Evolutionary conservation across 352 stramenopile species (phyloP).

Genomic region (Plasmopara halstedii): DNA sequence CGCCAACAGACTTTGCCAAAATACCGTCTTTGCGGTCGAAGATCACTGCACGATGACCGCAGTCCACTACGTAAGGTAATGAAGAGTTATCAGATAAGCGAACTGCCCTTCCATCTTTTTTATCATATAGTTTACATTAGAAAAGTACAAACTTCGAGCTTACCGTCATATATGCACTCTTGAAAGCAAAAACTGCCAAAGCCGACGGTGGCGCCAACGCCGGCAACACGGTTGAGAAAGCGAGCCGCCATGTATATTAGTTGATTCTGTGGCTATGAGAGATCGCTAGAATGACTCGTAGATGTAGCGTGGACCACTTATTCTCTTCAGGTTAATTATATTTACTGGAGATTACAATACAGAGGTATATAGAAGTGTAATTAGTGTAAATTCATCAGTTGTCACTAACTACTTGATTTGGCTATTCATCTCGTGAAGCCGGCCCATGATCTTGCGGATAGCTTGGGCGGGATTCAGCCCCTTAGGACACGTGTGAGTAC

Average conservation of each 20-base stretch:
- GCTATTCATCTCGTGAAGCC: slow-evolving; percentile 5
- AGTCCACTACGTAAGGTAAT: slow-evolving; percentile 92
- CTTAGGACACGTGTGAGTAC: slow-evolving; percentile 98
- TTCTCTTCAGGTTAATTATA: too few species aligned
- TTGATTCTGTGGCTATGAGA: slow-evolving; percentile 21
- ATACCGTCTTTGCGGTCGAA: slow-evolving; percentile 99
- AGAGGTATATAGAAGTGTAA: too few species aligned
- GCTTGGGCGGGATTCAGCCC: slow-evolving; percentile 97
- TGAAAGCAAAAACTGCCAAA: slow-evolving; percentile 60
- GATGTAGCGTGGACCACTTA: slow-evolving; percentile 10
- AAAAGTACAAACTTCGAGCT: slow-evolving; percentile 16
- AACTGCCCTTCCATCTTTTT: too few species aligned
- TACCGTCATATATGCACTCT: slow-evolving; percentile 83
- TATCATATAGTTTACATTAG: not conserved
- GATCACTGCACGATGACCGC: slow-evolving; percentile 97
- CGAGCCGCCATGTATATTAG: slow-evolving; percentile 45
- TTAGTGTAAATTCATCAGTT: too few species aligned
- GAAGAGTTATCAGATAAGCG: too few species aligned
- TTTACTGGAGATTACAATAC: too few species aligned
- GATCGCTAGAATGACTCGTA: slow-evolving; percentile 4
- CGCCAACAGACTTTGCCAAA: slow-evolving; percentile 89
- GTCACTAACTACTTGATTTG: too few species aligned
- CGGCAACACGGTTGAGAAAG: slow-evolving; percentile 70
- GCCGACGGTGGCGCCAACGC: slow-evolving; percentile 46
- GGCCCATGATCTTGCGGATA: slow-evolving; percentile 70